Evolutionary conservation across 2,329 filamentous ascomycete species (phyloP).

Genomic region (Cadophora sp.): DNA sequence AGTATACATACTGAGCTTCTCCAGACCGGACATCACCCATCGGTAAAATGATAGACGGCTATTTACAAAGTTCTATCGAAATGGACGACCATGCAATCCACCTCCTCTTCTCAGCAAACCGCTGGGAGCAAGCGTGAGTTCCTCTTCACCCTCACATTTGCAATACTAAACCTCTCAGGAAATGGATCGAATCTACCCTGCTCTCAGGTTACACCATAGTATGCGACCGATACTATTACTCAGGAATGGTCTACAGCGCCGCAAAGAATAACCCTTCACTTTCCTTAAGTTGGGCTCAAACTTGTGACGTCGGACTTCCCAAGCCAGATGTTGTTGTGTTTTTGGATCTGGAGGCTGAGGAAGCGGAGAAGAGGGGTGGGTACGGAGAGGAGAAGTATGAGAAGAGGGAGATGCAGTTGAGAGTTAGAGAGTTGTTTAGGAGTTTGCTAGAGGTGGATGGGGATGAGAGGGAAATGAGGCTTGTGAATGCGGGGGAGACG

Average conservation of each 20-base stretch:
- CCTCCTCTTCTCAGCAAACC: conserved; percentile 74
- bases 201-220: conserved; percentile 75
- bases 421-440: conserved; percentile 78
- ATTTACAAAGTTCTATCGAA: conserved; percentile 64
- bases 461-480: conserved; percentile 58
- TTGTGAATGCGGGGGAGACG: conserved; percentile 59
- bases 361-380: conserved; percentile 78
- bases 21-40: conserved; percentile 71
- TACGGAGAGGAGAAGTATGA: conserved; percentile 93
- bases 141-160: not conserved
- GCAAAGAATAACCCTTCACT: conserved; percentile 80
- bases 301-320: conserved; percentile 85
- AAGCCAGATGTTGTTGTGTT: conserved; percentile 89
- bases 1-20: conserved; percentile 14
- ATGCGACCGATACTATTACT: conserved; percentile 94
- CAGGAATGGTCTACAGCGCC: conserved; percentile 89
- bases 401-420: conserved; percentile 78
- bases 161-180: conserved; percentile 44
- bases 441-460: conserved; percentile 54
- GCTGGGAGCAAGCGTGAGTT: conserved; percentile 62
- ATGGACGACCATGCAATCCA: conserved; percentile 76
- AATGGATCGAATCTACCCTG: conserved; percentile 61
- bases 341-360: conserved; percentile 77
- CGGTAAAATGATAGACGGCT: conserved; percentile 71
- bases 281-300: conserved; percentile 78